Base-by-base conservation (phyloP, 176 grass and related monocot species). In the Elymus sibiricus region DNA sequence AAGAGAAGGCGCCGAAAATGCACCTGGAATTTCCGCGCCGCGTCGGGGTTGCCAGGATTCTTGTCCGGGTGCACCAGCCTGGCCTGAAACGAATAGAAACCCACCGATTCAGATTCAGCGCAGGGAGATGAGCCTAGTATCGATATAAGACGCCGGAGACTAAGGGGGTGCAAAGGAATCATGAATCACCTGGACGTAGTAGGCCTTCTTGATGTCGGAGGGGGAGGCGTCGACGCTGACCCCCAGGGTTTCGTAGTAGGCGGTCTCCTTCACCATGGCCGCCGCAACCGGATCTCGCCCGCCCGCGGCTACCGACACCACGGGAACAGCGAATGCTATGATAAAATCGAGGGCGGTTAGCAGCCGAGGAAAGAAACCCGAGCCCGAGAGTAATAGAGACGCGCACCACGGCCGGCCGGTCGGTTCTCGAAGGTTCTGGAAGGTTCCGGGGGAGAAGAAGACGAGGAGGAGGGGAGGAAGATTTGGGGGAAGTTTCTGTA, bases 181-280 rank as follows among this genome's bases (percentile, higher is more conserved):
- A 91, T 85, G 90, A 89, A 22, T 91, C 37, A 93, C 97, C 97
- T 99, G 95, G 39, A 90, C 11, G 70, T 96, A 99, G 79, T 98
- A 98, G 3, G 94, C 97, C 86, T 98, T 98, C 90, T 98, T 98
- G 82, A 98, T 96, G 63, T 99, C 97, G n/a, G 97, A 85, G 12
- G 90, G 70, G 71, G 97, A 85, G 82, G 94, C 97, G 59, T 94
- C 92, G 19, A 94, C 87, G 88, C 92, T 83, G 53, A 99, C 85
- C 73, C 92, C 92, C 61, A 99, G 63, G 43, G 86, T 91, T 60
- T 96, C 92, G 63, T 99, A 96, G 84, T 94, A 99, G 17, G 88
- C 94, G 46, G 75, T 79, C 6, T 99, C 94, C 89, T 99, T 99
- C 97, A 88, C 97, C 97, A 96, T 99, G 77, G 76, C 75, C 17